Base-by-base conservation (phyloP, 768 basidiomycete genomes). In the Suillus clintonianus region DNA sequence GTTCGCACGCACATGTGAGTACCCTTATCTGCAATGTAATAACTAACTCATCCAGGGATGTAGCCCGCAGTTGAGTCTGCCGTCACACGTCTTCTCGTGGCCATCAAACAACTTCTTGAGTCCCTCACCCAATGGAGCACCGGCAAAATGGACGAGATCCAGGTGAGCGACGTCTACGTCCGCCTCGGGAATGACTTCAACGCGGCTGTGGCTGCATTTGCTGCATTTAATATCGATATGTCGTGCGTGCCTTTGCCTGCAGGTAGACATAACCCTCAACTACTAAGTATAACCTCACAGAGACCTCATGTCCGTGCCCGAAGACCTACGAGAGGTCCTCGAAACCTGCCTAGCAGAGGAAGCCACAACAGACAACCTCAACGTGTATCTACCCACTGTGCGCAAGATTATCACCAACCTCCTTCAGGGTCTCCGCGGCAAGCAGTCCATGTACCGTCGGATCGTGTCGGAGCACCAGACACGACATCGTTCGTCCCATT, bases 141-240 rank as follows among this genome's bases (percentile, higher is more conserved):
- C 63, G 77, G 85, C 64, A 83, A 87, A 69, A 83, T 91, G 69
- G 82, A 87, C 62, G 95, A 97, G 73, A 79, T 76, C 48, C 83
- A 92, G 68, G 95, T 99, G 73, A 97, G 95, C 82, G 94, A 98
- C 76, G 92, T 97, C 60, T 99, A 99, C 77, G 97, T 99, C 60
- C 87, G 89, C 61, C 82, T 99, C 27, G 97, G 97, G 27, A 98
- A 99, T 77, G 96, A 97, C 73, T 99, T 99, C 82, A 98, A 98
- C 72, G 86, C 87, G 17, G 95, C 95, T 11, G 93, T 96, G 43
- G 86, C 90, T 60, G 94, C 95, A 1, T 99, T 99, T 74, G 84
- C 85, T 3, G 80, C 84, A 14, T 94, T 89, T 68, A 88, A 89
- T 65, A 96, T 99, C 63, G 87, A 91, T 65, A 98, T 99, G 91